phyloP scores from a whole-genome alignment of 768 basidiomycete species.

The Brasilioporus rufonigricans region DNA sequence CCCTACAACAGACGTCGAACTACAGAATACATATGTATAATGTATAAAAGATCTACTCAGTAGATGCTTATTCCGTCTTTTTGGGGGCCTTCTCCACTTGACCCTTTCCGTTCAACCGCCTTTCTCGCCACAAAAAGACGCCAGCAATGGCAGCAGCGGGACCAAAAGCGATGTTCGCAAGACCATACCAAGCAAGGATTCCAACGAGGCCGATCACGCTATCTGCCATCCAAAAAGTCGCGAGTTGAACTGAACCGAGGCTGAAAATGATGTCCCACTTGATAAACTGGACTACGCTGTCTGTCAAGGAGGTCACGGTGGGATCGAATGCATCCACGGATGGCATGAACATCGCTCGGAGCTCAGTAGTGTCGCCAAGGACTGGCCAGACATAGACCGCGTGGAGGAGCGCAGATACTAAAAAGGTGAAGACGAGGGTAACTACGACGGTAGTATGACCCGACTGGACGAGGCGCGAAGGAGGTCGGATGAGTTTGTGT shows the following conservation, averaged over 20 bases:
- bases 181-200: slow-evolving; percentile 42
- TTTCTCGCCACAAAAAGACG: slow-evolving; percentile 50
- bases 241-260: slow-evolving; percentile 39
- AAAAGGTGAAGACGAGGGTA: slow-evolving; percentile 14
- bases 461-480: slow-evolving; percentile 13
- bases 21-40: neutral
- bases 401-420: slow-evolving; percentile 27
- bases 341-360: slow-evolving; percentile 18
- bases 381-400: slow-evolving; percentile 22
- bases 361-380: neutral
- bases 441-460: slow-evolving; percentile 22
- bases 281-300: slow-evolving; percentile 37
- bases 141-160: slow-evolving; percentile 52
- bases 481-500: slow-evolving; percentile 40
- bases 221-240: slow-evolving; percentile 48
- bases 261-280: slow-evolving; percentile 51
- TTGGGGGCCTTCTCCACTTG: neutral
- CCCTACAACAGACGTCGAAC: too few species aligned
- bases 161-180: slow-evolving; percentile 43
- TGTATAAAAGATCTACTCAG: neutral
- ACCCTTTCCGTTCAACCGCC: slow-evolving; percentile 21
- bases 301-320: neutral
- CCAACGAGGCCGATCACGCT: slow-evolving; percentile 29
- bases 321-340: neutral
- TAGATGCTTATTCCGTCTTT: neutral